Conservation (phyloP, 495 filamentous ascomycete genomes). For the Halenospora varia region DNA sequence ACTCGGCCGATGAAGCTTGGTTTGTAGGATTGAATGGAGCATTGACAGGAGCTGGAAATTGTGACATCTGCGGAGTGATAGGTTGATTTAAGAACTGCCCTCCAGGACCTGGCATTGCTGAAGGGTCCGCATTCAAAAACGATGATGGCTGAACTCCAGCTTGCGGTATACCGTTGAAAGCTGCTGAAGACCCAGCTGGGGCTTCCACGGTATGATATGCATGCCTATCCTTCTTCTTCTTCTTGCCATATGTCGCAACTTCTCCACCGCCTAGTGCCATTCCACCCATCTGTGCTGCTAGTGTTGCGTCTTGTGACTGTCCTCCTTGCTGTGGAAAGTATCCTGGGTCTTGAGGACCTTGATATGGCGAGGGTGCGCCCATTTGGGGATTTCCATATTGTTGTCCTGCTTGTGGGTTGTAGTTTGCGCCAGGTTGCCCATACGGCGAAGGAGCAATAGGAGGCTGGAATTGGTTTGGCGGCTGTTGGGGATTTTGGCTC, state of each 20-base stretch:
- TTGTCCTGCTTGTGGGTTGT: slow-evolving; percentile 30
- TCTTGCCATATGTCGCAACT: slow-evolving; percentile 43
- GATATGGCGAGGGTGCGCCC: slow-evolving; percentile 29
- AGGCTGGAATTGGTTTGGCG: slow-evolving; percentile 38
- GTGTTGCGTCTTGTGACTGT: slow-evolving; percentile 44
- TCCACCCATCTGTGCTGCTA: slow-evolving; percentile 84
- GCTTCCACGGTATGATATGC: slow-evolving; percentile 86
- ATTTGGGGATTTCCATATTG: slow-evolving; percentile 26
- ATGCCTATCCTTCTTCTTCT: slow-evolving; percentile 91
- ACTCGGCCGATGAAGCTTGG: slow-evolving; percentile 49
- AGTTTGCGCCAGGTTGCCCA: slow-evolving; percentile 53
- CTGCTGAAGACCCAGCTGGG: slow-evolving; percentile 56
- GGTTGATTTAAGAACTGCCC: slow-evolving; percentile 42
- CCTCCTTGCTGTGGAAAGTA: slow-evolving; percentile 27
- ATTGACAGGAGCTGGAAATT: slow-evolving; percentile 59
- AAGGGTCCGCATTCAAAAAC: slow-evolving; percentile 65
- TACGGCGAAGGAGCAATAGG: slow-evolving; percentile 53
- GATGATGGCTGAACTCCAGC: slow-evolving; percentile 53
- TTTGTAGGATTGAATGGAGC: slow-evolving; percentile 53
- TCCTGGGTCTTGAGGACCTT: slow-evolving; percentile 19
- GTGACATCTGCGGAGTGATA: slow-evolving; percentile 52
- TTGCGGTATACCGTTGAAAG: slow-evolving; percentile 61
- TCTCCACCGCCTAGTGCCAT: slow-evolving; percentile 57
- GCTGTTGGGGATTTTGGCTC: slow-evolving; percentile 51
- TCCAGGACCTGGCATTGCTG: slow-evolving; percentile 32